These are phyloP conservation scores for Cercophora scortea DNA, from an alignment of 495 filamentous ascomycete genomes.

Conservation along the genomic window DNA sequence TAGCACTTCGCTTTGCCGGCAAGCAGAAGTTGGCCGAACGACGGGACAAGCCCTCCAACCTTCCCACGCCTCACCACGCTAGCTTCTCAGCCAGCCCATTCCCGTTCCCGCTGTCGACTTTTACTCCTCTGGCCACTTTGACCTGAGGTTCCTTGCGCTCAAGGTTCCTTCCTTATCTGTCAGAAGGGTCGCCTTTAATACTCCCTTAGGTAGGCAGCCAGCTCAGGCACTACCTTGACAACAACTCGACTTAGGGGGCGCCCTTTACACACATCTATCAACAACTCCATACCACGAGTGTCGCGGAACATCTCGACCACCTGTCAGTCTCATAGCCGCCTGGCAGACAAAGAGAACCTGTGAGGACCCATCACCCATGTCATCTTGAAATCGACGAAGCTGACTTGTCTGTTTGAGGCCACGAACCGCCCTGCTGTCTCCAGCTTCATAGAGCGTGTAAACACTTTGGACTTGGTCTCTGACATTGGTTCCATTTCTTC, in stretches of 20 bases:
- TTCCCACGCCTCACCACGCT: not conserved
- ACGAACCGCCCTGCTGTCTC: conserved; percentile 8
- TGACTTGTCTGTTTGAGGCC: conserved; percentile 16
- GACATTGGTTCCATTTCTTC: conserved; percentile 7
- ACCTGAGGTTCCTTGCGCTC: conserved; percentile 20
- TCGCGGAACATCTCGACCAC: not conserved
- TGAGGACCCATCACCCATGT: conserved; percentile 3
- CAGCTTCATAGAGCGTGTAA: conserved; percentile 10
- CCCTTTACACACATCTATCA: conserved; percentile 11
- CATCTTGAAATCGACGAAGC: conserved; percentile 4
- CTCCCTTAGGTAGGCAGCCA: not conserved
- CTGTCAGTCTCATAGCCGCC: conserved; percentile 13
- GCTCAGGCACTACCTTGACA: conserved; percentile 1
- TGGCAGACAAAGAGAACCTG: conserved; percentile 19
- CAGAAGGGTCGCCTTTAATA: not conserved
- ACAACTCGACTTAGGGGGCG: conserved; percentile 18
- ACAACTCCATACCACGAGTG: too few species aligned
- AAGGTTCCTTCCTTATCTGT: conserved; percentile 14
- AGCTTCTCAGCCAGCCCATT: not conserved
- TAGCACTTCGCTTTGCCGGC: not conserved
- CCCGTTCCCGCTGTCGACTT: not conserved
- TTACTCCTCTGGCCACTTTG: not conserved
- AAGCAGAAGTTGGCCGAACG: not conserved
- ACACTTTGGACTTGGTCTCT: conserved; percentile 9
- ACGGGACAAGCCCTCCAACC: not conserved